Conservation (phyloP, 2,329 filamentous ascomycete species). For the Cladorrhinum sp. region DNA sequence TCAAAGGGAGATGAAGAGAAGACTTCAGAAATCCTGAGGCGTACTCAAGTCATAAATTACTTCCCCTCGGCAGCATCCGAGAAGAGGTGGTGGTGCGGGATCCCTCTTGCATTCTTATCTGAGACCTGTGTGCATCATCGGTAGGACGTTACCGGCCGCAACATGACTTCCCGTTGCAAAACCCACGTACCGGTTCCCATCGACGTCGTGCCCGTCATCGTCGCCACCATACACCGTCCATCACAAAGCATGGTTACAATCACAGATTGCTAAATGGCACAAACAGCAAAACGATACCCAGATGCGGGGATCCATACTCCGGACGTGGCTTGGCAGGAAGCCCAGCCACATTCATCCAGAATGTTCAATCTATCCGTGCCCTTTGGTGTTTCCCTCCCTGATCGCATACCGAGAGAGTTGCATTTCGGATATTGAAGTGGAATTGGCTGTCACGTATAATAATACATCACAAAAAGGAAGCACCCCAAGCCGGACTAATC, state of each 20-base stretch:
- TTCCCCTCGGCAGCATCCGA: constrained; percentile 8
- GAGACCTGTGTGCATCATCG: background rate
- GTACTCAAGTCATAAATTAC: background rate
- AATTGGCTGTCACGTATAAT: background rate
- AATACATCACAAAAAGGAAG: background rate
- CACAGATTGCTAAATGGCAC: background rate
- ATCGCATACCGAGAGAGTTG: background rate
- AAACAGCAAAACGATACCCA: background rate
- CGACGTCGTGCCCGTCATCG: background rate
- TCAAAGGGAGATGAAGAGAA: background rate
- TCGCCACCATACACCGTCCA: background rate
- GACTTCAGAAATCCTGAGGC: background rate
- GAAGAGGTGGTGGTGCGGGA: constrained; percentile 1
- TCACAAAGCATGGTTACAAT: background rate
- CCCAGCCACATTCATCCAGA: constrained; percentile 11
- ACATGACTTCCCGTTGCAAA: background rate
- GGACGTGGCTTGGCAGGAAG: constrained; percentile 1
- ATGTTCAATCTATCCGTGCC: constrained; percentile 1
- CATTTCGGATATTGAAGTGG: background rate
- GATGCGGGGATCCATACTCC: background rate
- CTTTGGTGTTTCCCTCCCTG: background rate
- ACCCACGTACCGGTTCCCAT: background rate
- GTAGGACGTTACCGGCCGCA: background rate
- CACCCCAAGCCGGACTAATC: background rate
- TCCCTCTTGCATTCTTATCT: background rate